These are phyloP conservation scores for Pascua guehoae DNA, from an alignment of 1,284 basidiomycete genomes.

Conservation along the genomic window DNA sequence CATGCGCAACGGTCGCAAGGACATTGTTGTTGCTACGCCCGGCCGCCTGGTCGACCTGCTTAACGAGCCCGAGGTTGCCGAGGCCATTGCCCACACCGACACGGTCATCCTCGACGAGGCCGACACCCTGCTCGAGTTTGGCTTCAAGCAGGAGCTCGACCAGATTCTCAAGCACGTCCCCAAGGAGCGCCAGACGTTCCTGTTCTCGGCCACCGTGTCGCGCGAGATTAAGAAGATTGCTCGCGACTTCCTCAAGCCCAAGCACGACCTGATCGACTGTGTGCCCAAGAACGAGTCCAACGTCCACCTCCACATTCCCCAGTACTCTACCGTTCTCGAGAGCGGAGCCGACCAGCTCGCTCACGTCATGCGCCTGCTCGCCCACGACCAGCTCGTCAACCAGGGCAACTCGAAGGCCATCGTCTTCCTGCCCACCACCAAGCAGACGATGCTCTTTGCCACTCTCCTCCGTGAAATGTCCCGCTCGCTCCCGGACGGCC, in stretches of 20 bases:
- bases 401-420: slow-evolving; percentile 72
- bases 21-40: slow-evolving; percentile 90
- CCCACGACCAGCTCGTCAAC: slow-evolving; percentile 82
- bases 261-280: slow-evolving; percentile 62
- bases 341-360: slow-evolving; percentile 68
- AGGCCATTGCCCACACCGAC: slow-evolving; percentile 58
- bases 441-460: slow-evolving; percentile 73
- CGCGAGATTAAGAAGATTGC: slow-evolving; percentile 53
- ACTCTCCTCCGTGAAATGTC: slow-evolving; percentile 60
- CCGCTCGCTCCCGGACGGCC: slow-evolving; percentile 55
- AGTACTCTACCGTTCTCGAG: slow-evolving; percentile 74
- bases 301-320: slow-evolving; percentile 73
- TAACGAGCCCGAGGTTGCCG: slow-evolving; percentile 59
- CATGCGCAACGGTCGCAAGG: slow-evolving; percentile 64
- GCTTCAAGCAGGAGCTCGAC: slow-evolving; percentile 86
- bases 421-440: slow-evolving; percentile 86
- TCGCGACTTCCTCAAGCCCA: slow-evolving; percentile 56
- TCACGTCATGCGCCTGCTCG: slow-evolving; percentile 74
- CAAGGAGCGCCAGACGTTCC: slow-evolving; percentile 75
- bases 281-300: slow-evolving; percentile 59
- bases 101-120: slow-evolving; percentile 88
- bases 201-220: slow-evolving; percentile 83
- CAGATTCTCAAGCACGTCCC: slow-evolving; percentile 71
- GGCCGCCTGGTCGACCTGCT: slow-evolving; percentile 83
- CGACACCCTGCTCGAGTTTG: slow-evolving; percentile 93